These are phyloP conservation scores for Phytophthora tubulina DNA, from an alignment of 352 stramenopile genomes.

Conservation along the genomic window DNA sequence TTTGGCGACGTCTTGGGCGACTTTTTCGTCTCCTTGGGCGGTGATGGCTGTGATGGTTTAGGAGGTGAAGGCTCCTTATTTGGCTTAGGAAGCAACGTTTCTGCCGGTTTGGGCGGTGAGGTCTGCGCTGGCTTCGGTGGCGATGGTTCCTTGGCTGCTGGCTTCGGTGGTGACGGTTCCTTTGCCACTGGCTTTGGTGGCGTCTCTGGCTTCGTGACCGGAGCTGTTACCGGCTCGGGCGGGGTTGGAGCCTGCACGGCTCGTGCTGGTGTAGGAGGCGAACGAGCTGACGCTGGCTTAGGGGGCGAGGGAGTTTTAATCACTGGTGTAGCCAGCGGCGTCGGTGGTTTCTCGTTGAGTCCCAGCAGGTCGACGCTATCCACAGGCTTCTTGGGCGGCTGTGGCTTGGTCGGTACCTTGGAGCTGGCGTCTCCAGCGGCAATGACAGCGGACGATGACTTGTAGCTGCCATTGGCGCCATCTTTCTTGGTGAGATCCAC, in stretches of 20 bases:
- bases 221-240: constrained; percentile 3
- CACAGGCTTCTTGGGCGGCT: constrained; percentile 33
- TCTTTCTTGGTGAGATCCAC: constrained; percentile 47
- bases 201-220: constrained; percentile 27
- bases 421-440: constrained; percentile 37
- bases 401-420: constrained; percentile 43
- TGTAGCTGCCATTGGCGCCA: constrained; percentile 41
- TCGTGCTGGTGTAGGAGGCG: constrained; percentile 22
- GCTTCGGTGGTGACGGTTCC: constrained; percentile 9
- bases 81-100: constrained; percentile 29
- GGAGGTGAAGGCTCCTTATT: constrained; percentile 15
- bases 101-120: constrained; percentile 22
- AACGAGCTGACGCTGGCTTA: constrained; percentile 23
- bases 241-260: constrained; percentile 17
- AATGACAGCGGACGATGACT: constrained; percentile 42
- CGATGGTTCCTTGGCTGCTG: constrained; percentile 5
- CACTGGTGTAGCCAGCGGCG: constrained; percentile 28
- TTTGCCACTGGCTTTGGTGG: constrained; percentile 28
- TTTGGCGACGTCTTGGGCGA: constrained; percentile 35
- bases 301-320: constrained; percentile 25
- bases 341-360: constrained; percentile 47
- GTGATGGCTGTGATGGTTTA: constrained; percentile 14
- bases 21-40: constrained; percentile 24
- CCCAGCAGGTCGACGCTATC: constrained; percentile 62
- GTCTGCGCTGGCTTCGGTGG: constrained; percentile 14